A percentile compares a stretch with the other conserved stretches of the same genome.
Evolutionary conservation across 148 eudicot genomes (phyloP).

Genomic region (Silene conica): DNA sequence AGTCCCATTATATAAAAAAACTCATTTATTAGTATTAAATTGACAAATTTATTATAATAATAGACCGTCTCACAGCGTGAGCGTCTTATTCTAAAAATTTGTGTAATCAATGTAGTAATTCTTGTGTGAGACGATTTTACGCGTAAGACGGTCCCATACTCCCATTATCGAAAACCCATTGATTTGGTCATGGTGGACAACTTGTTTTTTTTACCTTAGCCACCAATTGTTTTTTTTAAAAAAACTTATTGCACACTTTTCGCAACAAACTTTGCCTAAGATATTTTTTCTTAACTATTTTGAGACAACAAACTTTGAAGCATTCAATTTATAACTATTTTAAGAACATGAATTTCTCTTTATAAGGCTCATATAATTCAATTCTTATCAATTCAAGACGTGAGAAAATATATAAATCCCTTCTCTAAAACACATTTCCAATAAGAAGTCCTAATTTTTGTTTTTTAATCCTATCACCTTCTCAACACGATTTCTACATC

Average conservation of each 20-base stretch:
- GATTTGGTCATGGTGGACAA: no score
- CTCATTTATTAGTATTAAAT: no score
- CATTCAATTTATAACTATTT: neutral
- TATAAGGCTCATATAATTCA: neutral
- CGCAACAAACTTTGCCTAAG: neutral
- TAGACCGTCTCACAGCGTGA: no score
- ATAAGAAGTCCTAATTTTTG: neutral
- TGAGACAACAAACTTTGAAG: neutral
- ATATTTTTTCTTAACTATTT: neutral
- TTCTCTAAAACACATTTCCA: constrained; percentile 7
- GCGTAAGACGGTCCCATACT: no score
- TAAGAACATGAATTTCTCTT: neutral
- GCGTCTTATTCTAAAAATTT: no score
- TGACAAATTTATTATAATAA: no score
- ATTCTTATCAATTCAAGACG: neutral
- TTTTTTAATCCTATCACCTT: neutral
- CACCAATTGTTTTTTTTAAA: no score
- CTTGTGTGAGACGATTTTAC: no score
- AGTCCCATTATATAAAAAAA: no score
- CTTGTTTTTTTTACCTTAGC: no score
- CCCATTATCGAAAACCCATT: no score
- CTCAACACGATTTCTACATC: neutral
- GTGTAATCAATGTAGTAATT: no score
- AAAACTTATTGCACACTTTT: neutral
- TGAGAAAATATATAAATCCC: neutral